Percentiles rank a stretch among this genome's conserved stretches.
Evolutionary conservation across 2,329 filamentous ascomycete species (phyloP).

Genomic region (Calonectria montana): DNA sequence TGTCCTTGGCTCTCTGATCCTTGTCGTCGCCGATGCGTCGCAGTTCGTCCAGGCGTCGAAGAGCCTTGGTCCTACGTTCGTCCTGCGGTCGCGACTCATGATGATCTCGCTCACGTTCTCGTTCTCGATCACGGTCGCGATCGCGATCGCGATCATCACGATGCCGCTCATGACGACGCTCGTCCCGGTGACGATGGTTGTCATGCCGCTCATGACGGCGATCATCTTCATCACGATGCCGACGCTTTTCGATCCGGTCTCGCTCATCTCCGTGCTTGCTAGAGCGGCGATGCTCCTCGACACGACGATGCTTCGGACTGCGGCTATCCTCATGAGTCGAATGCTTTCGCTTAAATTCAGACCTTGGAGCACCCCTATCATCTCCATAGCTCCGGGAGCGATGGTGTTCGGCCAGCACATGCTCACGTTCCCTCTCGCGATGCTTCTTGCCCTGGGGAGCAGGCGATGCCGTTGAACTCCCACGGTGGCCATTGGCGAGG

Average conservation of each 20-base stretch:
- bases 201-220: slow-evolving; percentile 36
- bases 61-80: slow-evolving; percentile 55
- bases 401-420: slow-evolving; percentile 53
- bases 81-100: slow-evolving; percentile 48
- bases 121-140: slow-evolving; percentile 32
- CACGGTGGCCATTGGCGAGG: slow-evolving; percentile 69
- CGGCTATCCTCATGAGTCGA: slow-evolving; percentile 59
- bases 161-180: slow-evolving; percentile 40
- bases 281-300: slow-evolving; percentile 53
- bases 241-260: slow-evolving; percentile 45
- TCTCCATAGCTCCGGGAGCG: slow-evolving; percentile 63
- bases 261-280: slow-evolving; percentile 52
- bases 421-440: slow-evolving; percentile 60
- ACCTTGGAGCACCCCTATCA: slow-evolving; percentile 62
- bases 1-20: slow-evolving; percentile 58
- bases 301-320: slow-evolving; percentile 56
- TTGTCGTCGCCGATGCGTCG: slow-evolving; percentile 61
- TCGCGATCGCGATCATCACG: slow-evolving; percentile 46
- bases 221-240: slow-evolving; percentile 37
- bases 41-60: slow-evolving; percentile 56
- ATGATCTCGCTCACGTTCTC: slow-evolving; percentile 38
- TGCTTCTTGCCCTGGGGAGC: slow-evolving; percentile 65
- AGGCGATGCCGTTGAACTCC: slow-evolving; percentile 77
- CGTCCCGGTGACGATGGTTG: slow-evolving; percentile 33
- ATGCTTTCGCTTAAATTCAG: slow-evolving; percentile 72